Conservation (phyloP, 169 alveolate genomes). For the Eimeria acervulina region DNA sequence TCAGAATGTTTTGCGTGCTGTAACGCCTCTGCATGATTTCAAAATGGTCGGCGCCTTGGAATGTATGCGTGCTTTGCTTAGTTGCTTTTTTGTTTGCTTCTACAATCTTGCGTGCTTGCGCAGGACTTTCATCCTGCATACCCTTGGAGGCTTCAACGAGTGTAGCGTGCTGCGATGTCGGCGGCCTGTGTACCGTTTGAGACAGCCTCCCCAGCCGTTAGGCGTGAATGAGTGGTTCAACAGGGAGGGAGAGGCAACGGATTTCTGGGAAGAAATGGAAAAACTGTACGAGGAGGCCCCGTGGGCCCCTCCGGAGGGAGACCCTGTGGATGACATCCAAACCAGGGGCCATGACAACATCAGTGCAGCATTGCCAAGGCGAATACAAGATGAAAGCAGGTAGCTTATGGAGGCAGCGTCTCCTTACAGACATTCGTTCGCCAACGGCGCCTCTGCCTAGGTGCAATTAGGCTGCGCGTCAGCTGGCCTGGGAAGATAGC, state of each 20-base stretch:
- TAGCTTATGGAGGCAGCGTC: not conserved
- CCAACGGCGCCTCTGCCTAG: not conserved
- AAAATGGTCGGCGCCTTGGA: not conserved
- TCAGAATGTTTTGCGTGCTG: not conserved
- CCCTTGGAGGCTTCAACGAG: constrained; percentile 70
- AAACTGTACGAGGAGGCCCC: constrained; percentile 48
- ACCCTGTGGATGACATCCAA: constrained; percentile 44
- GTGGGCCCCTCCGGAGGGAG: constrained; percentile 45
- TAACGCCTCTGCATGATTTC: not conserved
- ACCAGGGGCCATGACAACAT: not conserved
- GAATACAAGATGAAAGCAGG: constrained; percentile 21
- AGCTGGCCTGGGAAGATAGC: not conserved
- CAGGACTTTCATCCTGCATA: constrained; percentile 56
- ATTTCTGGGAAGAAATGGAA: constrained; percentile 71
- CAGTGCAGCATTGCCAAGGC: not conserved
- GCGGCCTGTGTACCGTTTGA: constrained; percentile 56
- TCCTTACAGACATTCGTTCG: not conserved
- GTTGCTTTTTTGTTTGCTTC: not conserved
- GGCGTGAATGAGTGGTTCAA: constrained; percentile 51
- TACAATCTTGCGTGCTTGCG: not conserved
- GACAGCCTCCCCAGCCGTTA: constrained; percentile 58
- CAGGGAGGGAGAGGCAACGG: constrained; percentile 6
- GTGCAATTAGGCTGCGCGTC: not conserved
- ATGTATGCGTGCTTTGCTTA: not conserved
- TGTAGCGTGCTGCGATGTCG: constrained; percentile 57